These are phyloP conservation scores for Spathaspora gorwiae DNA, from an alignment of 805 yeast species.

Conservation along the genomic window DNA sequence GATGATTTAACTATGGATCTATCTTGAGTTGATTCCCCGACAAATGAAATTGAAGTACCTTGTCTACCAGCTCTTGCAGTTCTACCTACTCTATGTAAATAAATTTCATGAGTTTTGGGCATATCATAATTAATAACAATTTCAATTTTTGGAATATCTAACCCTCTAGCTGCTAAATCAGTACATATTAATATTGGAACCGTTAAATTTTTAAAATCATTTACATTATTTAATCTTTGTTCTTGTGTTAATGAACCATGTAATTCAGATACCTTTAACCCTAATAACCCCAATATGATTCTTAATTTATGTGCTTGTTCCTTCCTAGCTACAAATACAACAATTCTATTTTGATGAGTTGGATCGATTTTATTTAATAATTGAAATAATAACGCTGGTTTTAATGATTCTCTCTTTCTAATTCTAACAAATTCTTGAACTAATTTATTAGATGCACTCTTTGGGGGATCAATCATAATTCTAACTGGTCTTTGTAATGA, in stretches of 20 bases:
- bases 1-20: conserved; percentile 89
- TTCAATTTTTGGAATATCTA: conserved; percentile 97
- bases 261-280: conserved; percentile 72
- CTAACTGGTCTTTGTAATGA: conserved; percentile 88
- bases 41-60: conserved; percentile 89
- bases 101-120: conserved; percentile 89
- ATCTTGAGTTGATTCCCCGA: conserved; percentile 86
- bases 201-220: conserved; percentile 71
- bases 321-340: conserved; percentile 88
- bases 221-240: conserved; percentile 83
- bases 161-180: conserved; percentile 97
- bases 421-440: conserved; percentile 93
- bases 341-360: conserved; percentile 62
- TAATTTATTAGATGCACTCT: conserved; percentile 86
- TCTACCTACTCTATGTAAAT: conserved; percentile 97
- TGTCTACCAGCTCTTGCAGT: conserved; percentile 99
- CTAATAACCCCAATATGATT: conserved; percentile 67
- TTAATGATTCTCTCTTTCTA: conserved; percentile 78
- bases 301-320: conserved; percentile 86
- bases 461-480: conserved; percentile 95
- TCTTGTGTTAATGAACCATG: conserved; percentile 87
- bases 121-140: conserved; percentile 91
- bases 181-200: conserved; percentile 93
- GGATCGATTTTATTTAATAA: conserved; percentile 65
- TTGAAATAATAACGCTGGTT: conserved; percentile 77